A percentile compares a stretch with the other conserved stretches of the same genome.
These are phyloP conservation scores for Huiozyma naganishii DNA, from an alignment of 805 yeast genomes.

Conservation along the genomic window DNA sequence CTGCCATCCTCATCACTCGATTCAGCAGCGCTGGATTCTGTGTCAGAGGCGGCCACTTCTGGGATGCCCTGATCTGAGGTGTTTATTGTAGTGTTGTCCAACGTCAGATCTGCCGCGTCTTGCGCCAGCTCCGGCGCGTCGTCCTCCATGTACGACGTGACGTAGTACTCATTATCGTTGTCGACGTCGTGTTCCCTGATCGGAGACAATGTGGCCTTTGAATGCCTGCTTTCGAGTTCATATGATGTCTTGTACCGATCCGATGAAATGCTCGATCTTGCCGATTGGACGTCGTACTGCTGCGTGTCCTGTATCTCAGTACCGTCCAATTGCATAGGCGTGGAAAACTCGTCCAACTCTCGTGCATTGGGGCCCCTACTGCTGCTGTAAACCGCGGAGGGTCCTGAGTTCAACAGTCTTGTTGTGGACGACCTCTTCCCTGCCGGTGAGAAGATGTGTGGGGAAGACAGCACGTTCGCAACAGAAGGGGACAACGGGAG, in stretches of 20 bases:
- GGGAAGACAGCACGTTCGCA: constrained; percentile 3
- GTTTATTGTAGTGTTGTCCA: constrained; percentile 21
- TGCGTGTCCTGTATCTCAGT: neutral
- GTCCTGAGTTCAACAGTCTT: too few species aligned
- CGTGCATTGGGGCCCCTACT: too few species aligned
- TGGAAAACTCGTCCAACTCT: neutral
- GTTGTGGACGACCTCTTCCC: neutral
- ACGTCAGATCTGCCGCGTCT: constrained; percentile 48
- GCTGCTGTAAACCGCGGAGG: too few species aligned
- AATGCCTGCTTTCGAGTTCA: neutral
- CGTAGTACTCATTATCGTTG: neutral
- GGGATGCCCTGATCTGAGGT: constrained; percentile 26
- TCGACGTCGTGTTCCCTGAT: neutral
- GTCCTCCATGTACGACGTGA: constrained; percentile 10
- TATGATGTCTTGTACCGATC: neutral
- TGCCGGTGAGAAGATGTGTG: constrained; percentile 8
- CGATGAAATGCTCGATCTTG: neutral
- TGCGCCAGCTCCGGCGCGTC: constrained; percentile 66
- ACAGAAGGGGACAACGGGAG: constrained; percentile 4
- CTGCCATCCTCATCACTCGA: constrained; percentile 9
- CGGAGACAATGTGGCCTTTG: neutral
- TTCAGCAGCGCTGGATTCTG: neutral
- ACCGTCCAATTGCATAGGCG: neutral
- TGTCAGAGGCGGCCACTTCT: constrained; percentile 21
- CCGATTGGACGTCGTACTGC: neutral